A percentile compares a stretch with the other conserved stretches of the same genome.
Evolutionary conservation across 352 stramenopile species (phyloP).

Genomic region (Phytophthora fragariae): DNA sequence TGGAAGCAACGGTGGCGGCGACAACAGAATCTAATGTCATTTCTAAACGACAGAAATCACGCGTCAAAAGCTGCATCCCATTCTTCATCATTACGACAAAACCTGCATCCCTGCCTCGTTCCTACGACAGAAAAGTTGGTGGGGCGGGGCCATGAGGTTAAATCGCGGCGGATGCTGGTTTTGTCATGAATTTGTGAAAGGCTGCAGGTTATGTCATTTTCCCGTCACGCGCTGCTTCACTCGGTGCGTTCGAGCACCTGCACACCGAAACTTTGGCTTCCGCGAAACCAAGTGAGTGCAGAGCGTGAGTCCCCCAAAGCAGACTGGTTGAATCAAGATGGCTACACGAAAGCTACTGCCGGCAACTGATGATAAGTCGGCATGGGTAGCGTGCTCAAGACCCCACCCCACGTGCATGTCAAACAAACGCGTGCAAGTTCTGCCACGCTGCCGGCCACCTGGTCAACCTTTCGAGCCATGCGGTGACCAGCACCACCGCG

Average conservation of each 20-base stretch:
- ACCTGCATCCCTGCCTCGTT: no score
- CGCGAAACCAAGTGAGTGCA: conserved; percentile 12
- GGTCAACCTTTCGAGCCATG: conserved; percentile 20
- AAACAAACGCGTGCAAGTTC: conserved; percentile 1
- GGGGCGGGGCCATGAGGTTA: no score
- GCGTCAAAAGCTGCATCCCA: no score
- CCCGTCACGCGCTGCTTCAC: background rate
- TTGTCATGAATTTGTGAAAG: no score
- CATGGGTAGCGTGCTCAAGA: background rate
- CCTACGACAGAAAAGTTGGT: no score
- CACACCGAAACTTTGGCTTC: conserved; percentile 26
- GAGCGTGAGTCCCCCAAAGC: conserved; percentile 17
- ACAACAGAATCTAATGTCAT: no score
- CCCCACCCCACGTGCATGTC: conserved; percentile 2
- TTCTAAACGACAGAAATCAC: no score
- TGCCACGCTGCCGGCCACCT: conserved; percentile 16
- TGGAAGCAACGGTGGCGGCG: no score
- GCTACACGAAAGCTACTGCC: conserved; percentile 10
- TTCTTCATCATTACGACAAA: no score
- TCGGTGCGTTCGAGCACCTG: background rate
- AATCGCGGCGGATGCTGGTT: no score
- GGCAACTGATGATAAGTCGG: background rate
- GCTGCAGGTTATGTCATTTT: no score
- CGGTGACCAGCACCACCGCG: conserved; percentile 11
- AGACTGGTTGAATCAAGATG: conserved; percentile 21